These are phyloP conservation scores for Akanthomyces uredinophilus DNA, from an alignment of 2,329 filamentous ascomycete species.

Conservation along the genomic window DNA sequence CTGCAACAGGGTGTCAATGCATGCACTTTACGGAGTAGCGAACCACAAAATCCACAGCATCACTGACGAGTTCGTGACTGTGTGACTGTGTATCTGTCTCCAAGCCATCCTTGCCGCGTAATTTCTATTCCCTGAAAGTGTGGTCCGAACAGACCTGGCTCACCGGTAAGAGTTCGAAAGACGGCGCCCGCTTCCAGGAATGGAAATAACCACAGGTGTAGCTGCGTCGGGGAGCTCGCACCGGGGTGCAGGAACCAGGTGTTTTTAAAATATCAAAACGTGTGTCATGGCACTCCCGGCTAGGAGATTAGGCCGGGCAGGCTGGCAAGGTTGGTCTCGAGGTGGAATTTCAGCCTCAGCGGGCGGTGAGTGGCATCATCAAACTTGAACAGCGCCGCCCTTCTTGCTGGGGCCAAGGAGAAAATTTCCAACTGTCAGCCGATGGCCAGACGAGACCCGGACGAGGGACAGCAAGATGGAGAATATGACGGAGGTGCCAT, in stretches of 20 bases:
- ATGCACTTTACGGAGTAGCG: not conserved
- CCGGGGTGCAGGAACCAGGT: not conserved
- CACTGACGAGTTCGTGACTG: not conserved
- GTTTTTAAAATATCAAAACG: not conserved
- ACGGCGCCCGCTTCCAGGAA: not conserved
- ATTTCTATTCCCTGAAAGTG: not conserved
- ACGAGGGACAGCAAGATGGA: conserved; percentile 5
- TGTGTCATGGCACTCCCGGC: not conserved
- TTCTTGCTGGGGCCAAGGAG: conserved; percentile 1
- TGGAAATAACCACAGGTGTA: not conserved
- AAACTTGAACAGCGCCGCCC: not conserved
- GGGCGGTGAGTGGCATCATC: conserved; percentile 5
- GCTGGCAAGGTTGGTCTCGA: not conserved
- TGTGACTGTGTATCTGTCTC: too few species aligned
- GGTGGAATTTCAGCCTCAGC: conserved; percentile 9
- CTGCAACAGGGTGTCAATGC: not conserved
- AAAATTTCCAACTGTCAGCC: conserved; percentile 10
- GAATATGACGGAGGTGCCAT: conserved; percentile 9
- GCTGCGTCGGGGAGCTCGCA: not conserved
- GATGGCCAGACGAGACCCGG: conserved; percentile 10
- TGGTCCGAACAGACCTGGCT: not conserved
- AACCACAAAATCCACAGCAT: not conserved
- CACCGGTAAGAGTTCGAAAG: not conserved
- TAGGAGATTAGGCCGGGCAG: not conserved
- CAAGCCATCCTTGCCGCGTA: not conserved